phyloP scores from a whole-genome alignment of 1,139 yeast species.

The Nakaseomyces kungkrabaensis region DNA sequence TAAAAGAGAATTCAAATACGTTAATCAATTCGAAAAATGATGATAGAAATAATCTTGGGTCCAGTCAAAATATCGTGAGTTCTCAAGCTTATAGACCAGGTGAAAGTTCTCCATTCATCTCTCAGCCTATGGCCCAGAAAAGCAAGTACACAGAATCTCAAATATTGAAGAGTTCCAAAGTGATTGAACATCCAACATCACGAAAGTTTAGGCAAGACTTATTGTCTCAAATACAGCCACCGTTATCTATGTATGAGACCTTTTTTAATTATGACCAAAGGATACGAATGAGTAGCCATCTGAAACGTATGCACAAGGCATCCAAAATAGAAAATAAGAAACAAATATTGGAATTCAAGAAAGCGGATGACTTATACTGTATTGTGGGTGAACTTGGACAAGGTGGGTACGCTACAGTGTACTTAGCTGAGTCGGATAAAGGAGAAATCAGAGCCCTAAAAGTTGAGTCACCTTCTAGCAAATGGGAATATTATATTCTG shows the following conservation, averaged over 20 bases:
- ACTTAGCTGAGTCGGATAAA: slow-evolving; percentile 55
- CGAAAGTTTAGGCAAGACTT: slow-evolving; percentile 12
- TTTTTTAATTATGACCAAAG: slow-evolving; percentile 27
- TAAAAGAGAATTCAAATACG: slow-evolving; percentile 19
- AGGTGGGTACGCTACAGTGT: slow-evolving; percentile 77
- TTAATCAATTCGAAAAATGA: slow-evolving; percentile 3
- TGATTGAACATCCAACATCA: slow-evolving; percentile 20
- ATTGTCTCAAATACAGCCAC: slow-evolving; percentile 23
- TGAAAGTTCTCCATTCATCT: slow-evolving; percentile 23
- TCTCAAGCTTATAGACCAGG: slow-evolving; percentile 2
- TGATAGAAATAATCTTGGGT: not conserved
- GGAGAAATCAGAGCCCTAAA: slow-evolving; percentile 61
- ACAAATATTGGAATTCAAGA: slow-evolving; percentile 28
- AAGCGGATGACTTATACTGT: slow-evolving; percentile 44
- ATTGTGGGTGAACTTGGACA: slow-evolving; percentile 57
- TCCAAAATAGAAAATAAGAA: slow-evolving; percentile 32
- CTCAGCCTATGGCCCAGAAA: slow-evolving; percentile 15
- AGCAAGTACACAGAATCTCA: slow-evolving; percentile 4
- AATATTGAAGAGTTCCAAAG: not conserved
- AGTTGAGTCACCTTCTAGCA: slow-evolving; percentile 57
- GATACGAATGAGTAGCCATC: slow-evolving; percentile 29
- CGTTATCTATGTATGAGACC: slow-evolving; percentile 27
- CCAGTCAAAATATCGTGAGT: not conserved
- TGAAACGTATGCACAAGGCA: slow-evolving; percentile 31
- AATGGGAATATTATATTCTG: slow-evolving; percentile 78